phyloP scores from a whole-genome alignment of 257 asterid species.

The Solanum verrucosum region DNA sequence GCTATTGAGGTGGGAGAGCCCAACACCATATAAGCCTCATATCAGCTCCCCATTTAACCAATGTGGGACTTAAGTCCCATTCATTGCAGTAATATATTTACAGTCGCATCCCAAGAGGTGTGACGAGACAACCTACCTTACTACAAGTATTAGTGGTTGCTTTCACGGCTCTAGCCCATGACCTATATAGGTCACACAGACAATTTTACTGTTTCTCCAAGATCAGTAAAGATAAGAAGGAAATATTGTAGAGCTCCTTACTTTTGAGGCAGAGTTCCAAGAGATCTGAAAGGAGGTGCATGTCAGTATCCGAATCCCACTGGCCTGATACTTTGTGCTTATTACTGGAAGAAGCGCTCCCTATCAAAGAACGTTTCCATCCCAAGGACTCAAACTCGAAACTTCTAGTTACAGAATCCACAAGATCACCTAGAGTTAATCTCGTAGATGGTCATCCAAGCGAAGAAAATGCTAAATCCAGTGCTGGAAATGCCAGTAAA shows the following conservation, averaged over 20 bases:
- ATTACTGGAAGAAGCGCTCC: background rate
- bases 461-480: background rate
- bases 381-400: background rate
- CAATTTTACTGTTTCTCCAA: background rate
- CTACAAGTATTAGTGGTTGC: background rate
- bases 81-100: background rate
- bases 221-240: background rate
- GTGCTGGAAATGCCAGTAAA: background rate
- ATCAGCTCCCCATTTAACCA: background rate
- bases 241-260: background rate
- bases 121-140: background rate
- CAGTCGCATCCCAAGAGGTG: background rate
- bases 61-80: background rate
- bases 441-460: background rate
- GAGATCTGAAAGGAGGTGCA: background rate
- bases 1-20: background rate
- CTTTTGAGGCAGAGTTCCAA: background rate
- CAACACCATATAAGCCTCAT: background rate
- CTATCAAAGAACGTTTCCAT: background rate
- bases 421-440: background rate
- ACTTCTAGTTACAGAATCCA: background rate
- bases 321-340: background rate
- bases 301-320: background rate
- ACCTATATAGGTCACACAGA: background rate
- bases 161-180: background rate